Base-by-base conservation (phyloP, 2,329 filamentous ascomycete genomes). In the Ophiostoma australiae region DNA sequence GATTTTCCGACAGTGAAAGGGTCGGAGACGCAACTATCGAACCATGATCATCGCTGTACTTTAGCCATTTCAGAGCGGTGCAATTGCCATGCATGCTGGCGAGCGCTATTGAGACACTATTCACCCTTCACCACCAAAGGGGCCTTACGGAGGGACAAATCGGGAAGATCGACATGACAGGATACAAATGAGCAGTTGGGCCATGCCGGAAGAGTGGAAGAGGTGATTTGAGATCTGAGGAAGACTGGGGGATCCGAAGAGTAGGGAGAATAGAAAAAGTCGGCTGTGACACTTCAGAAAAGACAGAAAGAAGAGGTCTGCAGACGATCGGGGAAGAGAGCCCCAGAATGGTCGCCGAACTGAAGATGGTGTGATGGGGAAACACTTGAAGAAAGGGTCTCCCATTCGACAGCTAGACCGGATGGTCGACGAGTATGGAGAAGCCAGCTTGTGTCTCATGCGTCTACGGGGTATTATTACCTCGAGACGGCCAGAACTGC, bases 261-360 rank as follows among this genome's bases (percentile, higher is more conserved):
- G 4, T 2, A 10, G n/a, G 23, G 52, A 27, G 52, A 58, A 23
- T 27, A 58, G 52, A 58, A 48, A n/a, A 48, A 48, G 44, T 48
- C 44, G 20, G 1, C 15, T 17, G 44, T 20, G 44, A 15, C 17
- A n/a, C n/a, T 23, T 55, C 58, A 33, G 7, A 63, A 17, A 61
- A 63, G 5, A 31, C 58, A 1, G 17, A 33, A 63, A 33, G 4
- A 63, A 17, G 4, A 63, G 27, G 20, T 37, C 23, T n/a, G 61
- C 61, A 65, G 61, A 31, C 58, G 27, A n/a, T 65, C 61, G 63
- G 20, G 63, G 35, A 39, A 39, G 35, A 66, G 35, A 2, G 63
- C 20, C 3, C 63, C 33, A 23, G 17, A 15, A 31, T 66, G 63
- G 63, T 66, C 63, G 35, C 61, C 63, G 63, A 66, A 66, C 63